Evolutionary conservation across 1,284 basidiomycete genomes (phyloP), one percentile per base, ranked within the genome.

Genomic region (Agroathelia rolfsii): DNA sequence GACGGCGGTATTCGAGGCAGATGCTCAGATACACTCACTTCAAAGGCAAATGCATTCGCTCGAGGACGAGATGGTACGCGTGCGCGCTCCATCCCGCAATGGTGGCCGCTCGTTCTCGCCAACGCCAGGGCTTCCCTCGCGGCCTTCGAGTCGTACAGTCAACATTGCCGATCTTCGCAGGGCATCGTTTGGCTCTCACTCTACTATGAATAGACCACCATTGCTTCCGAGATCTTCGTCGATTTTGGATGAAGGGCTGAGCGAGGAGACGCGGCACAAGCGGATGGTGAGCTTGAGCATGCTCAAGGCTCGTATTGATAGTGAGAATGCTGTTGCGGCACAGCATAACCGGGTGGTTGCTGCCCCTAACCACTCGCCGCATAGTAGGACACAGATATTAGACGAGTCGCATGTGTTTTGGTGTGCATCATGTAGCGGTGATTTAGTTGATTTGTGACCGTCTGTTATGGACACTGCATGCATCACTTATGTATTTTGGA

Each of bases 251-350:
- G 69, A 76, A 14, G 67, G 67, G 28, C 63, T 92, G 26, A 76
- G 83, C 2, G 70, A 79, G 0, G 76, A 84, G 50, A 79, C 83
- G 20, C 63, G 75, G 23, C 86, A 90, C 55, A 89, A 89, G 51
- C 78, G 88, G 33, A 75, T 80, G 47, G 75, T 87, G 39, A 88
- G 85, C 51, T 58, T 93, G 39, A 76, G 76, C 47, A 89, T 90
- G 73, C 72, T 93, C 34, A 89, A 88, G 52, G 87, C 85, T 16
- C 73, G 88, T 26, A 90, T 93, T 53, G 83, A 86, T 40, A 77
- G 78, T 51, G 82, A 86, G 52, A 58, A 67, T 10, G 71, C 67
- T 11, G 63, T 64, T 9, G 53, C 57, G 9, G 49, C 52, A n/a
- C n/a, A n/a, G n/a, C n/a, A n/a, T n/a, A n/a, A n/a, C n/a, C n/a